Conservation (phyloP, 441 rosid genomes). For the Populus hybrid region DNA sequence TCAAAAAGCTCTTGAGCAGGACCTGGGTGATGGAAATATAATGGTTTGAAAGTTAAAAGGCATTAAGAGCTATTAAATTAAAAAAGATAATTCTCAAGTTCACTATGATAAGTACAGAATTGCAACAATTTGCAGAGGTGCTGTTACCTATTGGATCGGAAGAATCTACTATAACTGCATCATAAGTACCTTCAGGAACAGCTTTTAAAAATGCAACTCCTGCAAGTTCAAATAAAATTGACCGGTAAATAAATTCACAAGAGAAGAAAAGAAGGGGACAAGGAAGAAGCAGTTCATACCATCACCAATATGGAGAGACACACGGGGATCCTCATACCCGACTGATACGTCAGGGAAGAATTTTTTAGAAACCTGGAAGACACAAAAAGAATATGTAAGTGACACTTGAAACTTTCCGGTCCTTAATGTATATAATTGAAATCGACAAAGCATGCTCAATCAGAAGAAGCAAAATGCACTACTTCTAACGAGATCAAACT, state of each 20-base stretch:
- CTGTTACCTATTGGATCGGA: slow-evolving; percentile 81
- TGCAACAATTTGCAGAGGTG: background rate
- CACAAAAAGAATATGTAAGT: background rate
- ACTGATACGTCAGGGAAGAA: slow-evolving; percentile 79
- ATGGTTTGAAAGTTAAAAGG: background rate
- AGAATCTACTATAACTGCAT: slow-evolving; percentile 88
- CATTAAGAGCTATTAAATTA: background rate
- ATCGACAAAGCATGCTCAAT: background rate
- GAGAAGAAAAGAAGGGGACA: background rate
- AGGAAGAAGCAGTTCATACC: slow-evolving; percentile 42
- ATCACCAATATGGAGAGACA: slow-evolving; percentile 73
- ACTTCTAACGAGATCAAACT: background rate
- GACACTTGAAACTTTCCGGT: no score
- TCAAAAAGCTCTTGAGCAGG: slow-evolving; percentile 95
- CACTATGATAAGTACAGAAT: background rate
- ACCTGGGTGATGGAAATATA: slow-evolving; percentile 39
- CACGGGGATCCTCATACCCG: slow-evolving; percentile 89
- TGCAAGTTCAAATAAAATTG: slow-evolving; percentile 23
- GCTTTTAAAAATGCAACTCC: slow-evolving; percentile 88
- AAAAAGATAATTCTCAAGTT: background rate
- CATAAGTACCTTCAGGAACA: slow-evolving; percentile 76
- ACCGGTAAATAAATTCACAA: background rate
- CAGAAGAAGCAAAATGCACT: background rate
- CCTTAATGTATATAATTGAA: background rate
- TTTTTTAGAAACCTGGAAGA: slow-evolving; percentile 68